Evolutionary conservation across 2,329 filamentous ascomycete species (phyloP).

Genomic region (Celoporthe dispersa): DNA sequence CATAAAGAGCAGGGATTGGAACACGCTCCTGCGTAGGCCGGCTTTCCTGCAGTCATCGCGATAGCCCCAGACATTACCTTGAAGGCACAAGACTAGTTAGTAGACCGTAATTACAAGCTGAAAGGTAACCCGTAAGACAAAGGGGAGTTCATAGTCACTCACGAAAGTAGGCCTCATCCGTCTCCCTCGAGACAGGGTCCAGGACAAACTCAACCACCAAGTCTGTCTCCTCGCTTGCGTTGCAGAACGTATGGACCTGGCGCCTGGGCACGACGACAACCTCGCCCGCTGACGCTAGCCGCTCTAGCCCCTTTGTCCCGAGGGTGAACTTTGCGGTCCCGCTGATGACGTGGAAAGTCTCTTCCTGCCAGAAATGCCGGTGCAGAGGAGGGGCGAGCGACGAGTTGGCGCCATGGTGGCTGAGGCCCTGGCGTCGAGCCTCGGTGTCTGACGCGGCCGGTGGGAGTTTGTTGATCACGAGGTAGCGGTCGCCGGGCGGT

Average conservation of each 20-base stretch:
- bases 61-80: slow-evolving; percentile 27
- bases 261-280: slow-evolving; percentile 20
- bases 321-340: slow-evolving; percentile 21
- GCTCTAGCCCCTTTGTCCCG: neutral
- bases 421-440: neutral
- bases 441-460: slow-evolving; percentile 6
- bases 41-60: slow-evolving; percentile 25
- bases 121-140: too few species aligned
- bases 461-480: slow-evolving; percentile 26
- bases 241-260: slow-evolving; percentile 23
- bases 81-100: neutral
- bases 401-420: slow-evolving; percentile 9
- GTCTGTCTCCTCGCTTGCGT: slow-evolving; percentile 20
- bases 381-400: slow-evolving; percentile 25
- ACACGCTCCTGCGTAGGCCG: slow-evolving; percentile 20
- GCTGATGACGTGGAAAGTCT: slow-evolving; percentile 21
- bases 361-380: slow-evolving; percentile 22
- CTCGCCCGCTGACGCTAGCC: slow-evolving; percentile 15
- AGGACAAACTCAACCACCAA: slow-evolving; percentile 26
- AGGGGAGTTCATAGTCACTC: too few species aligned
- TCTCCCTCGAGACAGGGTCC: slow-evolving; percentile 15
- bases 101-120: neutral
- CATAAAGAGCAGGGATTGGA: slow-evolving; percentile 26
- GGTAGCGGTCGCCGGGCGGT: slow-evolving; percentile 11
- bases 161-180: slow-evolving; percentile 28